These are phyloP conservation scores for Asterella californica DNA, from an alignment of 225 moss, liverwort and hornwort species.

Conservation along the genomic window DNA sequence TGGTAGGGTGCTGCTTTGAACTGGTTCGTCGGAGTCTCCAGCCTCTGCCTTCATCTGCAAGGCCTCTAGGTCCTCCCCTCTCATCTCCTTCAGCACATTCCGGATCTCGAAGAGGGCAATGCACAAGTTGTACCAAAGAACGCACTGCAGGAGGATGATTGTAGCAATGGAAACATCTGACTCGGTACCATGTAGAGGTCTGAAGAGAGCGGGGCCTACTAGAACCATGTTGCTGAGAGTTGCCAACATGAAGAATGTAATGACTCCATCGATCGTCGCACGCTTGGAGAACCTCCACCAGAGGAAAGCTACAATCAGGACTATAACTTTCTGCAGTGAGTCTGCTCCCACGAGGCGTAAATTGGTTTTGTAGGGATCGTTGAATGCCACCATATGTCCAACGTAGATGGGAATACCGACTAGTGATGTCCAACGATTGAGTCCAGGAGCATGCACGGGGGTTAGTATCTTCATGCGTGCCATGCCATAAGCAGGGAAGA, in stretches of 20 bases:
- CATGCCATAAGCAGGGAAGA: constrained; percentile 19
- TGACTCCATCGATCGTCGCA: constrained; percentile 19
- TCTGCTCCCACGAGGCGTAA: constrained; percentile 25
- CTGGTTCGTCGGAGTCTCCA: not conserved
- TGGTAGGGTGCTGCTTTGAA: not conserved
- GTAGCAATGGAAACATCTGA: constrained; percentile 23
- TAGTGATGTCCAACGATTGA: constrained; percentile 21
- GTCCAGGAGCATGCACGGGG: constrained; percentile 14
- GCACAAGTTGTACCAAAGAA: constrained; percentile 25
- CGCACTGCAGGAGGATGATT: constrained; percentile 22
- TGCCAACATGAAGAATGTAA: constrained; percentile 23
- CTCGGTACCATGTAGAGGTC: constrained; percentile 16
- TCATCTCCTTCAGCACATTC: constrained; percentile 15
- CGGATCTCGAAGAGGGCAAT: constrained; percentile 21
- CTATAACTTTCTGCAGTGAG: constrained; percentile 18
- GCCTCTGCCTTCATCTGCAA: not conserved
- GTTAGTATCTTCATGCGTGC: constrained; percentile 16
- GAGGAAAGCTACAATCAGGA: constrained; percentile 11
- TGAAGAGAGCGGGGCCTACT: constrained; percentile 24
- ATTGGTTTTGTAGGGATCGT: constrained; percentile 23
- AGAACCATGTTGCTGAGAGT: constrained; percentile 27
- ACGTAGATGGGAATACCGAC: constrained; percentile 24
- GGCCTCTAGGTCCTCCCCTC: not conserved
- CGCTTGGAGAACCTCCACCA: constrained; percentile 22
- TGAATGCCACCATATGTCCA: constrained; percentile 24